A percentile compares a stretch with the other conserved stretches of the same genome.
Evolutionary conservation across 2,329 filamentous ascomycete genomes (phyloP).

Genomic region (Kalaharituber pfeilii): DNA sequence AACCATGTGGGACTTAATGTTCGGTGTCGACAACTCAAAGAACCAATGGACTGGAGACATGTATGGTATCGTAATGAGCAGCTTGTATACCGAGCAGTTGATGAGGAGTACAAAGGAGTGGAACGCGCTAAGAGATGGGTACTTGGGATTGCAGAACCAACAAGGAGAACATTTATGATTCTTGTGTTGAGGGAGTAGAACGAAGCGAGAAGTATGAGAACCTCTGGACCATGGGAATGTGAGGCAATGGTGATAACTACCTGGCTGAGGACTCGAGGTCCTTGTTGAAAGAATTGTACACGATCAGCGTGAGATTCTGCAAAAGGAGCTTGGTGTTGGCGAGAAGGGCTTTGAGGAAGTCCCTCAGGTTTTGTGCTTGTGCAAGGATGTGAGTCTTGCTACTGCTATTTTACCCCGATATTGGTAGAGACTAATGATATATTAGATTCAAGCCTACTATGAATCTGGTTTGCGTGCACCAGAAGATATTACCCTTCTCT

Average conservation of each 20-base stretch:
- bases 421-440: too few species aligned
- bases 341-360: slow-evolving; percentile 34
- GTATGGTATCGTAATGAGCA: slow-evolving; percentile 54
- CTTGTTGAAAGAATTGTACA: slow-evolving; percentile 44
- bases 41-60: slow-evolving; percentile 53
- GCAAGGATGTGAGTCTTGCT: slow-evolving; percentile 24
- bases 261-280: slow-evolving; percentile 39
- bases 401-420: slow-evolving; percentile 27
- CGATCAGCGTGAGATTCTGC: slow-evolving; percentile 43
- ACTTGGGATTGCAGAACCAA: slow-evolving; percentile 54
- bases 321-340: slow-evolving; percentile 35
- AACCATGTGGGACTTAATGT: slow-evolving; percentile 46
- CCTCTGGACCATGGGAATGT: slow-evolving; percentile 50
- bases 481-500: slow-evolving; percentile 49
- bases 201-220: slow-evolving; percentile 48
- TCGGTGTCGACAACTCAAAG: slow-evolving; percentile 50
- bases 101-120: slow-evolving; percentile 39
- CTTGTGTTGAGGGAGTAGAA: slow-evolving; percentile 48
- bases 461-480: slow-evolving; percentile 44
- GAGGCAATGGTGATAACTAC: slow-evolving; percentile 51
- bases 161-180: slow-evolving; percentile 48
- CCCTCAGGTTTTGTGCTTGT: slow-evolving; percentile 36
- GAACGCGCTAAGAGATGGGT: slow-evolving; percentile 34
- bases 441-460: slow-evolving; percentile 51
- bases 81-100: slow-evolving; percentile 57